Evolutionary conservation across 2,329 filamentous ascomycete species (phyloP).

Genomic region (Beauveria australis): DNA sequence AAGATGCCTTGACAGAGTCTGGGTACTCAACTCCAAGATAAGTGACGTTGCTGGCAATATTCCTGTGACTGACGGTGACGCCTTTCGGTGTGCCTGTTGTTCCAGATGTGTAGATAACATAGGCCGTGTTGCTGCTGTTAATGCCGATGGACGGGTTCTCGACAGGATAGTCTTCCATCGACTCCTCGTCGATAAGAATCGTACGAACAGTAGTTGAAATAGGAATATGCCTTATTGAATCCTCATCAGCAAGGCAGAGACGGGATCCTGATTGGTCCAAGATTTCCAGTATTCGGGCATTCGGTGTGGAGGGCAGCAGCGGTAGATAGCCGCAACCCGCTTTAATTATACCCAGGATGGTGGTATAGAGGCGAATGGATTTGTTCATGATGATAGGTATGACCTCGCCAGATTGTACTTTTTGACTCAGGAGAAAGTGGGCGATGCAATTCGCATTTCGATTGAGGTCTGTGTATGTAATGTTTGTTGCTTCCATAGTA

Average conservation of each 20-base stretch:
- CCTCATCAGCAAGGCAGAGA: constrained; percentile 34
- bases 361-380: constrained; percentile 61
- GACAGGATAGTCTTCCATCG: constrained; percentile 21
- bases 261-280: constrained; percentile 49
- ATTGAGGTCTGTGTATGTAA: constrained; percentile 62
- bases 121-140: constrained; percentile 50
- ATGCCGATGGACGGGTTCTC: constrained; percentile 30
- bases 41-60: constrained; percentile 68
- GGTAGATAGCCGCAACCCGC: constrained; percentile 74
- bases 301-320: constrained; percentile 63
- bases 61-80: constrained; percentile 67
- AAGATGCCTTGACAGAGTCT: constrained; percentile 34
- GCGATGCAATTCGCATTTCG: constrained; percentile 55
- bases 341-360: constrained; percentile 68
- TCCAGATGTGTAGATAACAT: constrained; percentile 77
- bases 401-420: constrained; percentile 44
- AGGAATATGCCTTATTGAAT: constrained; percentile 14
- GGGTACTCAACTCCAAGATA: constrained; percentile 61
- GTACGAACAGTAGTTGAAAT: constrained; percentile 15
- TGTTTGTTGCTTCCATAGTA: constrained; percentile 24
- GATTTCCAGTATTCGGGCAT: constrained; percentile 51
- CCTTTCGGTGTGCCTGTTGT: constrained; percentile 76
- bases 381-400: constrained; percentile 75
- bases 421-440: constrained; percentile 37
- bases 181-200: constrained; percentile 26